Base-by-base conservation (phyloP, 2,329 filamentous ascomycete species). In the Colletotrichum sp. region DNA sequence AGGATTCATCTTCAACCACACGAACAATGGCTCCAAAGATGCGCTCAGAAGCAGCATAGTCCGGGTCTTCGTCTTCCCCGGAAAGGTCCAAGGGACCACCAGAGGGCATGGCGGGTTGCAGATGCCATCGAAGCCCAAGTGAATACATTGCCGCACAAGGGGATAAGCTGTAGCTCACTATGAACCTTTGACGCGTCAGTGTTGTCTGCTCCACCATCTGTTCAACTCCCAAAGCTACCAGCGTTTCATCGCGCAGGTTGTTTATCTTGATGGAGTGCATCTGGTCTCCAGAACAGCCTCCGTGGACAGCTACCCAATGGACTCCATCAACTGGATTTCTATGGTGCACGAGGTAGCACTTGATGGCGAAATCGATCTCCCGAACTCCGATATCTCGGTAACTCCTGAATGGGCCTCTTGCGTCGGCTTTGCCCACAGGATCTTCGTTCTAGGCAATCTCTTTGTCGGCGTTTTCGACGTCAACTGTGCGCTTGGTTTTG, bases 381-480 rank as follows among this genome's bases (percentile, higher is more conserved):
- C 44, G 44, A 7, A 52, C 0, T 0, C n/a, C 44, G n/a, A 52
- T 21, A 0, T 52, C 44, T 52, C n/a, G n/a, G 44, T 0, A 21
- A 0, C 1, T 21, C 44, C 12, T 21, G n/a, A 52, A 52, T 21
- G 10, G 10, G 1, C n/a, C n/a, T 21, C 10, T 21, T 0, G 44
- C n/a, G 6, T 52, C n/a, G 0, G n/a, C 2, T 0, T 1, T 49
- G 10, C 1, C 10, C 39, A n/a, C 16, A 0, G 18, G 8, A 44
- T 0, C 18, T 44, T n/a, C 39, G 0, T 44, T 34, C 36, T 39
- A 0, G 0, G 36, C 36, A 39, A 0, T 39, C 15, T 39, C 36
- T 0, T 2, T 8, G 39, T 12, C 39, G 39, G 39, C 39, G 18
- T n/a, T 49, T 0, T n/a, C 1, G 39, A 0, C 39, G 6, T 49